Percentiles rank a stretch among this genome's conserved stretches.
Conservation (phyloP, 257 asterid species). For the Fraxinus anomala region DNA sequence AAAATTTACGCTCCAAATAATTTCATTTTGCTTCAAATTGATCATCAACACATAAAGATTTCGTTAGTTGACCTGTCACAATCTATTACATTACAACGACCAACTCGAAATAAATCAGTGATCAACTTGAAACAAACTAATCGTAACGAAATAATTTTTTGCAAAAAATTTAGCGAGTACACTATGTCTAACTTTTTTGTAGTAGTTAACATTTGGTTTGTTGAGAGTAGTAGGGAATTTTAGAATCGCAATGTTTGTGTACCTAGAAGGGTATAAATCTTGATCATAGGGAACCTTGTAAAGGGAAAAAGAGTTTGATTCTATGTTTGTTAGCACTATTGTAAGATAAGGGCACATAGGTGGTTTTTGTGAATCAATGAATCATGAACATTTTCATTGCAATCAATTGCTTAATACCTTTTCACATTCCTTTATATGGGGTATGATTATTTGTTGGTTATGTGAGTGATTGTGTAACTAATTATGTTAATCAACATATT, state of each 20-base stretch:
- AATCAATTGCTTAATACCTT: not conserved
- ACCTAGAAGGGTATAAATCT: constrained; percentile 30
- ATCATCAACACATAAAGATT: too few species aligned
- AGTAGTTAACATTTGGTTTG: not conserved
- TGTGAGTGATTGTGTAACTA: not conserved
- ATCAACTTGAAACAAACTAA: not conserved
- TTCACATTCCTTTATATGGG: constrained; percentile 1
- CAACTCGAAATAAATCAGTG: not conserved
- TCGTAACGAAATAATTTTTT: not conserved
- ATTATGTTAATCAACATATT: not conserved
- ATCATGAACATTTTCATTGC: not conserved
- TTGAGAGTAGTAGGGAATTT: constrained; percentile 27
- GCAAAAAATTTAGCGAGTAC: too few species aligned
- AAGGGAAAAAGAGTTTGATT: constrained; percentile 26
- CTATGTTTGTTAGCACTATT: not conserved
- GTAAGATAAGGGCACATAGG: not conserved
- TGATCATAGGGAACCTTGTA: constrained; percentile 20
- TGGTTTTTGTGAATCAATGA: not conserved
- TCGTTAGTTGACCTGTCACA: too few species aligned
- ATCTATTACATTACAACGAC: too few species aligned
- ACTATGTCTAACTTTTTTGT: too few species aligned
- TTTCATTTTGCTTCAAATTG: not conserved
- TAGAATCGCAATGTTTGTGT: constrained; percentile 23
- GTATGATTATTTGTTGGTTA: not conserved
- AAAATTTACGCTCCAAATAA: not conserved